Percentiles rank a stretch among this genome's conserved stretches.
Evolutionary conservation across 441 rosid genomes (phyloP).

Genomic region (Pelargonium cotyledonis): DNA sequence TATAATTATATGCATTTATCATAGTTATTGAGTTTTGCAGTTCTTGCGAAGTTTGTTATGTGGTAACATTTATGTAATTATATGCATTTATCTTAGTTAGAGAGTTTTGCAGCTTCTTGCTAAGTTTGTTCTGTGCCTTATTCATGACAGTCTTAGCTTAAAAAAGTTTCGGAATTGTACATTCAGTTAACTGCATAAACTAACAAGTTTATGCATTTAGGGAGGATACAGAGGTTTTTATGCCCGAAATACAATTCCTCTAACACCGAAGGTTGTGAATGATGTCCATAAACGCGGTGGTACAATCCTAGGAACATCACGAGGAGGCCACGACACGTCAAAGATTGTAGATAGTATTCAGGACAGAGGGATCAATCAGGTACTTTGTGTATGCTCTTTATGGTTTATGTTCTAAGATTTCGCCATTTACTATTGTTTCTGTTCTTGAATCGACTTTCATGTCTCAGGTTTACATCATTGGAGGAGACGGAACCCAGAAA

Average conservation of each 20-base stretch:
- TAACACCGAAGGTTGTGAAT: slow-evolving; percentile 68
- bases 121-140: too few relatives aligned
- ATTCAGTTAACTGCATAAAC: too few relatives aligned
- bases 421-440: too few relatives aligned
- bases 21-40: too few relatives aligned
- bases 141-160: not conserved
- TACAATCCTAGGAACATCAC: slow-evolving; percentile 78
- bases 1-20: too few relatives aligned
- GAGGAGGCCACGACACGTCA: slow-evolving; percentile 86
- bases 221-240: slow-evolving; percentile 92
- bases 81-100: too few relatives aligned
- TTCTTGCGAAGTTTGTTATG: too few relatives aligned
- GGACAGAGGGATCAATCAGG: slow-evolving; percentile 87
- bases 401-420: too few relatives aligned
- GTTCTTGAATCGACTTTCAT: too few relatives aligned
- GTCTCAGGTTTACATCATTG: slow-evolving; percentile 46
- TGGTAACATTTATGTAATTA: too few relatives aligned
- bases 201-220: slow-evolving; percentile 10
- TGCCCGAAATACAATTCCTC: slow-evolving; percentile 65
- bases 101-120: too few relatives aligned
- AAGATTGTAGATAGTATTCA: slow-evolving; percentile 93
- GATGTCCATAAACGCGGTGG: slow-evolving; percentile 93
- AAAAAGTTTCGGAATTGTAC: too few relatives aligned
- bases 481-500: slow-evolving; percentile 90
- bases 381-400: slow-evolving; percentile 9